Base-by-base conservation (phyloP, 2,329 filamentous ascomycete genomes). In the Mycocentrospora acerina region DNA sequence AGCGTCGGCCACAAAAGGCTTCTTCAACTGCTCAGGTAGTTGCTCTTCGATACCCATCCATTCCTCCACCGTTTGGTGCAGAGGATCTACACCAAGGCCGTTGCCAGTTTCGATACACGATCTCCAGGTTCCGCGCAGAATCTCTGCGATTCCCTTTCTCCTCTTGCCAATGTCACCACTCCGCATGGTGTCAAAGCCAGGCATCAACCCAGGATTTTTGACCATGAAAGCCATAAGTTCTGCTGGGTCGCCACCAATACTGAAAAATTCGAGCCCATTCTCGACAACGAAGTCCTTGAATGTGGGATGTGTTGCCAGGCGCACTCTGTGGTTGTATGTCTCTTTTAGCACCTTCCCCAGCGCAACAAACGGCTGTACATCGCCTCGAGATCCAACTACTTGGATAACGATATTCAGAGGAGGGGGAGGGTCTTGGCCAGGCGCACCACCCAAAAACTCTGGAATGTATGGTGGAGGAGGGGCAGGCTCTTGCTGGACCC, bases 151-250 rank as follows among this genome's bases (percentile, higher is more conserved):
- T 12, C 85, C 86, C 46, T 79, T 82, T 19, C 88, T 78, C 19
- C 88, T 76, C 64, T 83, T 85, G 28, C 79, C 83, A 33, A 95
- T 80, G 59, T 93, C 88, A 7, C 88, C 88, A 48, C 78, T 86
- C 43, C 82, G 83, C 32, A 94, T 68, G 1, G 86, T 83, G 32
- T 90, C 84, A 42, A 91, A 80, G 1, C 85, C 85, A 2, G 89
- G 89, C 83, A 94, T 88, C 22, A 95, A 72, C 0, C 88, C 87
- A 0, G 89, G 88, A 52, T 93, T 86, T 66, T 90, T 90, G 30
- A 93, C 88, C 88, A 94, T 94, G 57, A 91, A 94, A 3, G 88
- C 87, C 73, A 76, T 76, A 26, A 76, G 64, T 44, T 72, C 67
- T 10, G 71, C 63, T 11, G 73, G 73, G 45, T 76, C 73, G 4